Conservation (phyloP, 139 green algal genomes). For the Choricystis sp. region DNA sequence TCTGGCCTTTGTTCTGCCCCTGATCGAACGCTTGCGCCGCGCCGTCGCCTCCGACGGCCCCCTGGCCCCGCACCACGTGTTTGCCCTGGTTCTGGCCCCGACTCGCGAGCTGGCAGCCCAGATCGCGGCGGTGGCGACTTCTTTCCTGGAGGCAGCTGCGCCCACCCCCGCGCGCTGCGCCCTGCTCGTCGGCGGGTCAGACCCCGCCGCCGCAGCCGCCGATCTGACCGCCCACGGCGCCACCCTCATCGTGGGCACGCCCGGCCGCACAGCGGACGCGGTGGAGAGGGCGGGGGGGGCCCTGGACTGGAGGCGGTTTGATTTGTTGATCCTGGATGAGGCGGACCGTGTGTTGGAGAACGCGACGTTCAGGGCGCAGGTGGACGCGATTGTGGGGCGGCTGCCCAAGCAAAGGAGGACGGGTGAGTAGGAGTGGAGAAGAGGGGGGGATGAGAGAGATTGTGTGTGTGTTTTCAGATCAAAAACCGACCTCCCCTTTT, state of each 20-base stretch:
- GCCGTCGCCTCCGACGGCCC: background rate
- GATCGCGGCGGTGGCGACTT: slow-evolving; percentile 61
- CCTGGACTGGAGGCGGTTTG: slow-evolving; percentile 38
- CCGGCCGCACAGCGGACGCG: slow-evolving; percentile 77
- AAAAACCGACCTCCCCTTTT: background rate
- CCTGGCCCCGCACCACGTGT: slow-evolving; percentile 39
- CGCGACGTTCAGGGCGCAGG: slow-evolving; percentile 74
- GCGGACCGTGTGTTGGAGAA: slow-evolving; percentile 86
- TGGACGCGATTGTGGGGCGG: slow-evolving; percentile 52
- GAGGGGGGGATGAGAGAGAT: background rate
- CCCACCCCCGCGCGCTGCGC: slow-evolving; percentile 21
- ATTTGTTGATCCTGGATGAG: slow-evolving; percentile 91
- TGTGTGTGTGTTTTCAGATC: background rate
- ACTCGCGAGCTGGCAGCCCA: slow-evolving; percentile 88
- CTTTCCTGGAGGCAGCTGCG: slow-evolving; percentile 47
- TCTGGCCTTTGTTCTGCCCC: slow-evolving; percentile 86
- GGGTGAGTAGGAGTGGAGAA: too few relatives aligned
- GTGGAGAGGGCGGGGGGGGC: slow-evolving; percentile 36
- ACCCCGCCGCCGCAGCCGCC: slow-evolving; percentile 42
- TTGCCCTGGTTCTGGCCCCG: slow-evolving; percentile 76
- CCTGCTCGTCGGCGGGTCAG: slow-evolving; percentile 65
- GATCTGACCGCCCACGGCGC: slow-evolving; percentile 40
- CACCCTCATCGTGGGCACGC: slow-evolving; percentile 81
- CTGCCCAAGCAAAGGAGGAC: slow-evolving; percentile 82
- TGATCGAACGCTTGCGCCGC: slow-evolving; percentile 65